phyloP scores from a whole-genome alignment of 2,329 filamentous ascomycete genomes.

The Pyrenochaeta sp. region DNA sequence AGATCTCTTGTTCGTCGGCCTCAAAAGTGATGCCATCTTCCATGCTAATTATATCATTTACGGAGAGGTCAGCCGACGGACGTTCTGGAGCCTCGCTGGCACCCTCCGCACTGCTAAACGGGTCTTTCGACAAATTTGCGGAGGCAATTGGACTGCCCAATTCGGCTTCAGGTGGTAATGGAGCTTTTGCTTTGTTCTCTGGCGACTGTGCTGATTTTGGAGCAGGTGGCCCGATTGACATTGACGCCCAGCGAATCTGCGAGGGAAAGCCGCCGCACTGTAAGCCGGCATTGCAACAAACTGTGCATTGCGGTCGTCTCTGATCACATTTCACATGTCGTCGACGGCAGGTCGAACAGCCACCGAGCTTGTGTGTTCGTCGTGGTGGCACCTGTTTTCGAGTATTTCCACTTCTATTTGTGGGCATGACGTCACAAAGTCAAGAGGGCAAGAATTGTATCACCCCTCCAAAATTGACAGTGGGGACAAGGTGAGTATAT shows the following conservation, averaged over 20 bases:
- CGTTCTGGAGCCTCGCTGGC: too few relatives aligned
- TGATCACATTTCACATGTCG: slow-evolving; percentile 21
- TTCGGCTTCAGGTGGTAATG: not conserved
- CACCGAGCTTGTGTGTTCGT: slow-evolving; percentile 21
- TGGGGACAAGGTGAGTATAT: too few relatives aligned
- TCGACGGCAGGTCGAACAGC: slow-evolving; percentile 17
- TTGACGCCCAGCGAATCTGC: slow-evolving; percentile 20
- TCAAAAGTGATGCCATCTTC: not conserved
- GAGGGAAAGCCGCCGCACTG: slow-evolving; percentile 17
- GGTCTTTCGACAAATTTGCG: too few relatives aligned
- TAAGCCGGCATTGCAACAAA: slow-evolving; percentile 10
- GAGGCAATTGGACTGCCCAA: too few relatives aligned
- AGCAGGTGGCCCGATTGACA: slow-evolving; percentile 2
- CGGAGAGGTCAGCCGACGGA: too few relatives aligned
- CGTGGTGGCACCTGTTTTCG: slow-evolving; percentile 4
- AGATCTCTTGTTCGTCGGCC: slow-evolving; percentile 4
- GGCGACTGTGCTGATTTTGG: not conserved
- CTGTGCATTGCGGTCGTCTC: slow-evolving; percentile 9
- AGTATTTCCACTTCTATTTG: slow-evolving; percentile 9
- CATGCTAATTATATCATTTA: not conserved
- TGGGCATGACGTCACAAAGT: slow-evolving; percentile 3
- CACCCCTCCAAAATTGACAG: too few relatives aligned
- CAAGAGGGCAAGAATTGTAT: too few relatives aligned
- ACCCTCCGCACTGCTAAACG: too few relatives aligned
- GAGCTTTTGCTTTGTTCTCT: not conserved